Base-by-base conservation (phyloP, 164 flowering plant genomes). In the Umbilicus rupestris region DNA sequence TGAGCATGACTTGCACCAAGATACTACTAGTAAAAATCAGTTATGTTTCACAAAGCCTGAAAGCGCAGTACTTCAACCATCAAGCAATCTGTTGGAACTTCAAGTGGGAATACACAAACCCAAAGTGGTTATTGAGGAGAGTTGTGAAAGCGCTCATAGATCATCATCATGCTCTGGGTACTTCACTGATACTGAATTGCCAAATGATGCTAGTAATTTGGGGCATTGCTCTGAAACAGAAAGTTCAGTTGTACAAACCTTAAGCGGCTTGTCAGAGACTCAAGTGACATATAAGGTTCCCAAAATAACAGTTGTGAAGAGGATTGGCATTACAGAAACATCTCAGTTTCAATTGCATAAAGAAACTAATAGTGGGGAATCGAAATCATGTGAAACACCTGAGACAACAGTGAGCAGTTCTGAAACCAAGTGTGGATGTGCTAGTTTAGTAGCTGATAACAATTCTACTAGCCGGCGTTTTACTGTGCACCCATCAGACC, bases 271-370 rank as follows among this genome's bases (percentile, higher is more conserved):
- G 0, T 64, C 64, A 39, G 30, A 81, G 46, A 70, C 82, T 17
- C 64, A 66, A 58, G 58, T 44, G 50, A 76, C 70, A 17, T 52
- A 79, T 44, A 74, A 78, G 65, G 75, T 55, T 65, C 58, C 75
- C 67, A 75, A 71, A 45, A 68, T 68, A 70, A 33, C 57, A 31
- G 58, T 70, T 17, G 46, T 28, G 10, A 86, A 74, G 67, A 70
- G 24, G 64, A 71, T 71, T 66, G 81, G 75, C 73, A 68, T 75
- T 5, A 68, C 52, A 65, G 82, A 72, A 64, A 75, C 71, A 63
- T 74, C 74, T 28, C 77, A 69, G 29, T 45, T 47, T 52, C 62
- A 35, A 59, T 39, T 28, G 15, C 78, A 75, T 75, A 78, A 59
- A 68, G 82, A 76, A 35, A 69, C 64, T 70, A 49, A 69, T 37